phyloP scores from a whole-genome alignment of 1,139 yeast species.

The Scheffersomyces insectosa region DNA sequence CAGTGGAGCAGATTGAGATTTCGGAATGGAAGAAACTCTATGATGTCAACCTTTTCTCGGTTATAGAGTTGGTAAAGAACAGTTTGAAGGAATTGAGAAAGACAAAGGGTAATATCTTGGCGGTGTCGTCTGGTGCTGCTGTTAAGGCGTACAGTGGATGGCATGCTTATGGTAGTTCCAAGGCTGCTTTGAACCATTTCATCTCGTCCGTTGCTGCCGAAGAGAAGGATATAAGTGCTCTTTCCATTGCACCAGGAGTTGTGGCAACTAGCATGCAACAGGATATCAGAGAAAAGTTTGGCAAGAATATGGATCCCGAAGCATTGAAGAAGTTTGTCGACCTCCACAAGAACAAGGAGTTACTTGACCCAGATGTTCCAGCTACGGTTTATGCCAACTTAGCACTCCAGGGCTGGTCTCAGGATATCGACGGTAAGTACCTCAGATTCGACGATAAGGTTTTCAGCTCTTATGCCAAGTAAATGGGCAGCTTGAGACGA shows the following conservation, averaged over 20 bases:
- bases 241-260: slow-evolving; percentile 90
- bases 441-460: slow-evolving; percentile 57
- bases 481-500: too few species aligned
- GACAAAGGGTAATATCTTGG: slow-evolving; percentile 61
- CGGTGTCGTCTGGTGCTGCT: slow-evolving; percentile 88
- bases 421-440: slow-evolving; percentile 61
- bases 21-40: slow-evolving; percentile 63
- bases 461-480: slow-evolving; percentile 17
- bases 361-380: slow-evolving; percentile 69
- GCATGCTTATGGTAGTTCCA: slow-evolving; percentile 89
- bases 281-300: slow-evolving; percentile 64
- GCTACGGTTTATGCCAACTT: slow-evolving; percentile 67
- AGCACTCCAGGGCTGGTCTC: slow-evolving; percentile 57
- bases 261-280: slow-evolving; percentile 87
- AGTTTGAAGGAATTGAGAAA: slow-evolving; percentile 61
- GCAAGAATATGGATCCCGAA: slow-evolving; percentile 56
- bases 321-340: slow-evolving; percentile 60
- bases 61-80: slow-evolving; percentile 59
- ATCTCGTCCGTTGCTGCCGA: slow-evolving; percentile 67
- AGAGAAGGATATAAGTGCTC: slow-evolving; percentile 56
- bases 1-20: slow-evolving; percentile 50
- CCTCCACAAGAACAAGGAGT: slow-evolving; percentile 52
- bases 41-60: slow-evolving; percentile 78
- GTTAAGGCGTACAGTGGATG: slow-evolving; percentile 63
- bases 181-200: slow-evolving; percentile 84